These are phyloP conservation scores for Cubamyces sp. DNA, from an alignment of 768 basidiomycete species.

Conservation along the genomic window DNA sequence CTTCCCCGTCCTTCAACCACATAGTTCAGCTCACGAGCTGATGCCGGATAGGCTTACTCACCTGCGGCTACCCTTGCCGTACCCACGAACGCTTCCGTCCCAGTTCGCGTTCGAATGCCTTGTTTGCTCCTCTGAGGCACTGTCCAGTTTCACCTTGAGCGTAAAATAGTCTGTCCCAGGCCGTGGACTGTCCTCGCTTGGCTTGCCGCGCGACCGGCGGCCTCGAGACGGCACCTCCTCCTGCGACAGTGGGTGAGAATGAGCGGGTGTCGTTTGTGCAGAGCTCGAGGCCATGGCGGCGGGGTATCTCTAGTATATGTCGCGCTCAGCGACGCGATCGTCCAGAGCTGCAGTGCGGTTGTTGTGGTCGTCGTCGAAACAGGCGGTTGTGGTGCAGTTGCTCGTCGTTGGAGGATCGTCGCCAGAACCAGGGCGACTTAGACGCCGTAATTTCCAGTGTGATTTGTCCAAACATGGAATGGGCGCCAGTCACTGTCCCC, in stretches of 20 bases:
- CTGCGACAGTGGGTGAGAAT: slow-evolving; percentile 72
- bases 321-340: neutral
- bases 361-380: slow-evolving; percentile 3
- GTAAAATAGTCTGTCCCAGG: slow-evolving; percentile 61
- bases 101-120: slow-evolving; percentile 39
- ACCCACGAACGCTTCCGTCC: slow-evolving; percentile 63
- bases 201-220: slow-evolving; percentile 49
- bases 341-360: neutral
- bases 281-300: slow-evolving; percentile 31
- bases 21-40: neutral
- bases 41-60: slow-evolving; percentile 2
- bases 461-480: slow-evolving; percentile 3
- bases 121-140: slow-evolving; percentile 38
- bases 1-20: slow-evolving; percentile 14
- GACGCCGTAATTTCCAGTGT: neutral
- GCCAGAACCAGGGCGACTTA: neutral
- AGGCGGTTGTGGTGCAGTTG: slow-evolving; percentile 4
- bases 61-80: slow-evolving; percentile 44
- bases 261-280: slow-evolving; percentile 34
- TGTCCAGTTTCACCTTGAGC: slow-evolving; percentile 64
- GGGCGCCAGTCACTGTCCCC: neutral
- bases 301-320: slow-evolving; percentile 2
- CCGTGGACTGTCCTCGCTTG: slow-evolving; percentile 38
- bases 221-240: slow-evolving; percentile 50
- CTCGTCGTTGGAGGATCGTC: neutral